Base-by-base conservation (phyloP, 177 flowering plant species). In the Vitis hybrid region DNA sequence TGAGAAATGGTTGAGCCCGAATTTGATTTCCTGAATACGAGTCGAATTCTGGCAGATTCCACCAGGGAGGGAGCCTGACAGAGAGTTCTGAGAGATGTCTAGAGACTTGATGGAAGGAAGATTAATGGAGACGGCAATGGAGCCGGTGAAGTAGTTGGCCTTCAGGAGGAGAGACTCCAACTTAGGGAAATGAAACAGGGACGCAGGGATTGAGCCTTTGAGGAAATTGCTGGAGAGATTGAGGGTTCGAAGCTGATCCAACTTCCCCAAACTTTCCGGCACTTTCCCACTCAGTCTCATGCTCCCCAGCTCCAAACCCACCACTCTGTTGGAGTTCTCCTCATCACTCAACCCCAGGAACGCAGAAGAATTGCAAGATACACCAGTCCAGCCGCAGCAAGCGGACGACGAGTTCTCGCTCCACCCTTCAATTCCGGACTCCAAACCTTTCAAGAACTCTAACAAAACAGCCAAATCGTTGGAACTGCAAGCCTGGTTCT, bases 371-470 rank as follows among this genome's bases (percentile, higher is more conserved):
- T 71, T 66, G 63, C 92, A 88, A 57, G 71, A 55, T 63, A 85
- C 72, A 10, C 92, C 89, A 10, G 12, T 64, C 88, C 88, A 86
- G 12, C 31, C 50, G 55, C 88, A 86, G 78, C 87, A 86, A 75
- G 81, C 70, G 51, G 75, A n/a, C 18, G 81, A 77, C 1, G 78
- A 65, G 64, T 68, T 71, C 29, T 63, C 48, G 55, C 65, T 62
- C 88, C 86, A 86, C 1, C 74, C 77, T n/a, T 63, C 58, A 52
- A 83, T 51, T 10, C 33, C 56, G 1, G 78, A 22, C 1, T 70
- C 71, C 60, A 86, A 60, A 19, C 62, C 62, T 9, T 20, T 33
- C 39, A 64, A 3, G 67, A 87, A 82, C 68, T 73, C 84, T 58
- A 57, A 15, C 69, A 88, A 75, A 13, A 88, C 88, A 13, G 3